Base-by-base conservation (phyloP, 73 alveolate genomes). In the Blepharisma japonicum region DNA sequence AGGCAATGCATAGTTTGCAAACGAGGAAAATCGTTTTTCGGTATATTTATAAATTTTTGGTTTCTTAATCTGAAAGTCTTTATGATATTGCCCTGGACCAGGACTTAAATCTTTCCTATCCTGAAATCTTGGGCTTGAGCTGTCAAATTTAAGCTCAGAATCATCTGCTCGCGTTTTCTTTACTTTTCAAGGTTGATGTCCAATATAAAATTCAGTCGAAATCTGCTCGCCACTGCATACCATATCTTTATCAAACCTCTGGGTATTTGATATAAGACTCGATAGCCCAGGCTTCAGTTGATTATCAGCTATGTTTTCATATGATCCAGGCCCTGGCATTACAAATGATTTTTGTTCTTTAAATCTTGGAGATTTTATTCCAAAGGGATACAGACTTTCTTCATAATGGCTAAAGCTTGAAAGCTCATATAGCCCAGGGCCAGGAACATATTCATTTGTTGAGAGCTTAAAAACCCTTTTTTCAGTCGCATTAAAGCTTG, bases 321-420 rank as follows among this genome's bases (percentile, higher is more conserved):
- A 61, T 14, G 74, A n/a, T 5, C 74, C 74, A 61, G 74, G 74
- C 47, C 74, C 74, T 14, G 74, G 74, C 0, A 20, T 25, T 1
- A 9, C 4, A 8, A 2, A 2, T 20, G 50, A 2, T 5, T 61
- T 61, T 14, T 8, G 1, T 61, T 14, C 39, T 61, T 61, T 61
- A 39, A 61, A 61, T 25, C 74, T 61, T 14, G 74, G 74, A 39
- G 74, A 61, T 5, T 61, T 61, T 8, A 8, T 61, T 14, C 14
- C 47, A 61, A 61, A 61, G 14, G 18, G 39, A n/a, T n/a, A 14
- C 14, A 14, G 38, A 39, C 2, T 61, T 14, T n/a, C 18, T 18
- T 61, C 47, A 14, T n/a, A 14, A 14, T 14, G 18, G 5, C 38
- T 14, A 32, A 32, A 32, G 42, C 42, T 32, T 1, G 42, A 32